Percentiles rank a stretch among this genome's conserved stretches.
These are phyloP conservation scores for Cucurbita pepo DNA, from an alignment of 306 rosid species.

Conservation along the genomic window DNA sequence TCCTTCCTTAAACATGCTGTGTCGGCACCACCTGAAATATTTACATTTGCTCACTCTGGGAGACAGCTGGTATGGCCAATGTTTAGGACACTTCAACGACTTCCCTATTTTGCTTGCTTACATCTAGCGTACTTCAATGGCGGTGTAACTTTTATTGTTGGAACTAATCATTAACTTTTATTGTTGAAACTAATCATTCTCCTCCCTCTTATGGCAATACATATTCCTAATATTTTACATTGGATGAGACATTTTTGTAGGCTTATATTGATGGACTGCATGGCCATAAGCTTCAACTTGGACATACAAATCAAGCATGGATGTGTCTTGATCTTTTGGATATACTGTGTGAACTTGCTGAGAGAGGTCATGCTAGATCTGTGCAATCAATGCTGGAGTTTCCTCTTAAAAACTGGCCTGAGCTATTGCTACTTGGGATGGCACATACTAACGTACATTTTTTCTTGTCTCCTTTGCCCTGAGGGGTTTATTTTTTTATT, in stretches of 20 bases:
- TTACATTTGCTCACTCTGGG: constrained; percentile 62
- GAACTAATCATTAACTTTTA: not conserved
- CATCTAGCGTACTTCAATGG: not conserved
- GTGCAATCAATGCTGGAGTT: constrained; percentile 64
- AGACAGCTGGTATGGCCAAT: constrained; percentile 56
- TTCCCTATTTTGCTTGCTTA: not conserved
- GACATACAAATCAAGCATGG: constrained; percentile 89
- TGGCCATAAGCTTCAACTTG: constrained; percentile 66
- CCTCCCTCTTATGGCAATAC: not conserved
- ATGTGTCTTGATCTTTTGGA: constrained; percentile 70
- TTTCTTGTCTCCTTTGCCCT: not conserved
- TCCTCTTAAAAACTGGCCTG: constrained; percentile 88
- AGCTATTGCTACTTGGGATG: constrained; percentile 85
- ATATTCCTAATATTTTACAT: not conserved
- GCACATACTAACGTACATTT: constrained; percentile 53
- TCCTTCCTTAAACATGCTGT: constrained; percentile 86
- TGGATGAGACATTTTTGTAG: constrained; percentile 26
- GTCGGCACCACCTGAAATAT: constrained; percentile 65
- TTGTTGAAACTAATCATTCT: not conserved
- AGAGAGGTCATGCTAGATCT: constrained; percentile 78
- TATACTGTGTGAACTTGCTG: constrained; percentile 73
- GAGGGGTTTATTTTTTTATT: not conserved
- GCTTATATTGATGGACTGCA: constrained; percentile 52
- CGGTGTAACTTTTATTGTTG: not conserved
- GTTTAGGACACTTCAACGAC: not conserved